Base-by-base conservation (phyloP, 139 green algal genomes). In the Pleodorina starrii region DNA sequence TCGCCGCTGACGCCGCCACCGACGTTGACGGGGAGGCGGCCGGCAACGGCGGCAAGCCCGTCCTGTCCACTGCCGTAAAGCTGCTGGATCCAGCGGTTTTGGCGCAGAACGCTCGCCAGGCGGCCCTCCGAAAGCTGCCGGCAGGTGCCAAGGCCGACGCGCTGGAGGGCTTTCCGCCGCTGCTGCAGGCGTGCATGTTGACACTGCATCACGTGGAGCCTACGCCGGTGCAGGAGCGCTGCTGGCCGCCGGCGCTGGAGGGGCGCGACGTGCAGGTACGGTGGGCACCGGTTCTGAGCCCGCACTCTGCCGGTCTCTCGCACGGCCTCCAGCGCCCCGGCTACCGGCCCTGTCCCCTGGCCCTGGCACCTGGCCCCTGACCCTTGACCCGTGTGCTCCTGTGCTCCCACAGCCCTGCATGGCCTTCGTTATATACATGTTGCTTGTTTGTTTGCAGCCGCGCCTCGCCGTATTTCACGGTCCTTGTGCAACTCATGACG, bases 171-270 rank as follows among this genome's bases (percentile, higher is more conserved):
- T 93, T 92, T 40, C 95, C 91, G 4, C 46, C 89, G 1, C n/a
- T 95, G 25, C 51, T 97, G 7, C 90, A 90, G 29, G 51, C 72
- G 32, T 96, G 87, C 91, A 97, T 98, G 95, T 85, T 88, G 12
- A 50, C 42, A 5, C 73, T 94, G 25, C 94, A 96, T 11, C 92
- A 94, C 46, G 25, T 90, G 1, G 96, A 96, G 80, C 94, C 96
- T 0, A 98, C 95, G 14, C 92, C 94, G 0, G 87, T 98, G 12
- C 97, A 98, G 90, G 81, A 85, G 43, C 63, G 38, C 0, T 84
- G 69, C 40, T 95, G 92, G 93, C 69, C 77, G 25, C 21, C 82
- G 9, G 84, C 78, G 35, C 89, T 85, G 35, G 76, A 32, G 23
- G 91, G 90, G 7, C 29, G 80, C 17, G 91, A 96, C 72, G 63